Conservation (phyloP, 2,329 filamentous ascomycete genomes). For the Trichoderma semiorbis region DNA sequence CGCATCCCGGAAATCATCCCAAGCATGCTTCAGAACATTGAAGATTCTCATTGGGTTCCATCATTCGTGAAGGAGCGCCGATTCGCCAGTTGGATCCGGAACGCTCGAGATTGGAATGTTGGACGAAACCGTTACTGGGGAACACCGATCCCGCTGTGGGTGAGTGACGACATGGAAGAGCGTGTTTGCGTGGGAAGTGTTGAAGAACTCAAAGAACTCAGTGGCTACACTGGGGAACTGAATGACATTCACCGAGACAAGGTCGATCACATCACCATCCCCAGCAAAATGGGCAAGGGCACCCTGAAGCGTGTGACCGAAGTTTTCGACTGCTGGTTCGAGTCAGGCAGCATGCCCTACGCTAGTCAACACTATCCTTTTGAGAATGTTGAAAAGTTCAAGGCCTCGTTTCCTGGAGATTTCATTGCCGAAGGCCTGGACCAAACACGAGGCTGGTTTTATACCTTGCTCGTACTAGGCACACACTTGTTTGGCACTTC, state of each 20-base stretch:
- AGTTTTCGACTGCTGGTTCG: constrained; percentile 97
- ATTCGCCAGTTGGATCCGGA: constrained; percentile 87
- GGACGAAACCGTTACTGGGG: constrained; percentile 95
- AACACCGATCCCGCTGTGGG: constrained; percentile 88
- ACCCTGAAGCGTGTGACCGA: constrained; percentile 76
- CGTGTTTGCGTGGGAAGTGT: constrained; percentile 82
- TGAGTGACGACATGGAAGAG: constrained; percentile 84
- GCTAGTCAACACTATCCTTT: constrained; percentile 90
- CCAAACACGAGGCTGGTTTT: constrained; percentile 96
- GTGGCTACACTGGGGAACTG: constrained; percentile 79
- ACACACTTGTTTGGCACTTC: constrained; percentile 81
- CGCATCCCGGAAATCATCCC: constrained; percentile 80
- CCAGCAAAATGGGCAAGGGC: constrained; percentile 83
- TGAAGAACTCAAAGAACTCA: constrained; percentile 77
- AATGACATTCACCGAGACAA: constrained; percentile 88
- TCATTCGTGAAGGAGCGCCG: constrained; percentile 85
- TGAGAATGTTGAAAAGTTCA: constrained; percentile 77
- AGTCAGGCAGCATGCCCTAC: constrained; percentile 95
- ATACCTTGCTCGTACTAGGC: constrained; percentile 83
- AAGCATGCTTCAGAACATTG: constrained; percentile 85
- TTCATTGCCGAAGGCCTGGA: constrained; percentile 93
- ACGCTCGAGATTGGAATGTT: constrained; percentile 93
- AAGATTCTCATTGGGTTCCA: constrained; percentile 88
- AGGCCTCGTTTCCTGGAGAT: constrained; percentile 80
- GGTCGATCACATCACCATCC: constrained; percentile 91